phyloP scores from a whole-genome alignment of 805 yeast genomes.

The Clavispora asparagi region DNA sequence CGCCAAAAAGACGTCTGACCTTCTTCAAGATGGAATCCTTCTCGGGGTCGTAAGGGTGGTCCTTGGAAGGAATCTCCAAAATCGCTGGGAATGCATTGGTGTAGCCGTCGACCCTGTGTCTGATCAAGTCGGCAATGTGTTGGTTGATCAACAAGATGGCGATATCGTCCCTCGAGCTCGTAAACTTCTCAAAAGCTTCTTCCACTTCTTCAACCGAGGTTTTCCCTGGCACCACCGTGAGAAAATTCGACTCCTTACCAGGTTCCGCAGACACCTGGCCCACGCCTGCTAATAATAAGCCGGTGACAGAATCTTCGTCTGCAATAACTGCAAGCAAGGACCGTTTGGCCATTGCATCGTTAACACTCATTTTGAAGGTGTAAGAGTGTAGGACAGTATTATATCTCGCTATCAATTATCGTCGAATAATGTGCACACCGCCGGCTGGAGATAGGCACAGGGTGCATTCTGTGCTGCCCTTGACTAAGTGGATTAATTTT shows the following conservation, averaged over 20 bases:
- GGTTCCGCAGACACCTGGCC: slow-evolving; percentile 72
- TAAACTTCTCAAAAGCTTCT: slow-evolving; percentile 68
- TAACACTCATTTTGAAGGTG: slow-evolving; percentile 18
- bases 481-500: too few species aligned
- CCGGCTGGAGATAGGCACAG: background rate
- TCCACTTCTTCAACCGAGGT: slow-evolving; percentile 74
- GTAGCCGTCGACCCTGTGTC: slow-evolving; percentile 75
- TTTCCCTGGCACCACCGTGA: slow-evolving; percentile 68
- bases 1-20: slow-evolving; percentile 93
- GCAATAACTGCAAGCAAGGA: slow-evolving; percentile 89
- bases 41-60: slow-evolving; percentile 98
- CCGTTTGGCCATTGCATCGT: slow-evolving; percentile 57
- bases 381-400: background rate
- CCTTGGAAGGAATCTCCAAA: slow-evolving; percentile 95
- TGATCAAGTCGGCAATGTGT: slow-evolving; percentile 86
- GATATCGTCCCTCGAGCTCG: slow-evolving; percentile 73
- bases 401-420: background rate
- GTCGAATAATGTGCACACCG: background rate
- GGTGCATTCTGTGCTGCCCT: background rate
- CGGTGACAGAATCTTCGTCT: slow-evolving; percentile 97
- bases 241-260: slow-evolving; percentile 74
- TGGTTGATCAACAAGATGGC: slow-evolving; percentile 93
- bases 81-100: slow-evolving; percentile 94
- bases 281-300: slow-evolving; percentile 89
- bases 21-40: slow-evolving; percentile 93